These are phyloP conservation scores for Prinsepia uniflora DNA, from an alignment of 306 rosid genomes.

Conservation along the genomic window DNA sequence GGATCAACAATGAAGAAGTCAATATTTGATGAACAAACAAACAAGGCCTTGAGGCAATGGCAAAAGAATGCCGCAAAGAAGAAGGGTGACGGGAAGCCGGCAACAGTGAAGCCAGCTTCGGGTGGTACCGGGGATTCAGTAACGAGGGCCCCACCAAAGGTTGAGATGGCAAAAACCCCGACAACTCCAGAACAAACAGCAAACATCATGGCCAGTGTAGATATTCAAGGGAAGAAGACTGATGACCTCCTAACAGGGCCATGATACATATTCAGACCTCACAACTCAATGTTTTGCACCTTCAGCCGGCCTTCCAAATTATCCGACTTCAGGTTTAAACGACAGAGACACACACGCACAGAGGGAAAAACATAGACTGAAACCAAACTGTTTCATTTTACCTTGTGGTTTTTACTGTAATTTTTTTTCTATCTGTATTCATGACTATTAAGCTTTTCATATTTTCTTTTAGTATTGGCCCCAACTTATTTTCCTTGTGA, in stretches of 20 bases:
- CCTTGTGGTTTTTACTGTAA: no score
- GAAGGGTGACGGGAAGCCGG: slow-evolving; percentile 31
- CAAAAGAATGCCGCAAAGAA: slow-evolving; percentile 66
- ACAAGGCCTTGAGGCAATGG: slow-evolving; percentile 75
- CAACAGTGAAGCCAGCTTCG: slow-evolving; percentile 14
- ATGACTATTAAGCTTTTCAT: no score
- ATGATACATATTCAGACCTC: neutral
- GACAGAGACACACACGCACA: no score
- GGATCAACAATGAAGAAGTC: slow-evolving; percentile 96
- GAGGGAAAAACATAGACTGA: no score
- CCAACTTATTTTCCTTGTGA: no score
- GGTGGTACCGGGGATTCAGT: slow-evolving; percentile 30
- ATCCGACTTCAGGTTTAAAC: no score
- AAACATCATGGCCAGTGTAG: slow-evolving; percentile 23
- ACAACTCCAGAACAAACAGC: slow-evolving; percentile 1
- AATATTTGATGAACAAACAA: slow-evolving; percentile 88
- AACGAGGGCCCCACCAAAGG: slow-evolving; percentile 27
- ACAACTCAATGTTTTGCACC: no score
- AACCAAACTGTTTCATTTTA: no score
- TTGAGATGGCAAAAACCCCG: slow-evolving; percentile 1
- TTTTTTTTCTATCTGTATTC: no score
- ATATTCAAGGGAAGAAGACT: slow-evolving; percentile 4
- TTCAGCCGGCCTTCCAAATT: no score
- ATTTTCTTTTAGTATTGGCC: no score
- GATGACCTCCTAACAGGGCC: slow-evolving; percentile 1